These are phyloP conservation scores for Myriangium duriaei DNA, from an alignment of 2,329 filamentous ascomycete species.

Conservation along the genomic window DNA sequence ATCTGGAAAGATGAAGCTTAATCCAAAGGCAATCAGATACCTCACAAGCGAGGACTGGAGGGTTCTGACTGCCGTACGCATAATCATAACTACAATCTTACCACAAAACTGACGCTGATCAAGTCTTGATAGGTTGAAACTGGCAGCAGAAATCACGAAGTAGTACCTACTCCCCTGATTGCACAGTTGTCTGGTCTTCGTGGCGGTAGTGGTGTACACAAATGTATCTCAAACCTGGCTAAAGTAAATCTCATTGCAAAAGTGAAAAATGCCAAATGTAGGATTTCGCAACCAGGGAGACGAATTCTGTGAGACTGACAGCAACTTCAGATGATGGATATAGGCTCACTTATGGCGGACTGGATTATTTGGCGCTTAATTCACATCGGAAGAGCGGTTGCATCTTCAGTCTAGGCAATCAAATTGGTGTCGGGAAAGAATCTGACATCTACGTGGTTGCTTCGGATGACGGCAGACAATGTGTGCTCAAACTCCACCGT, in stretches of 20 bases:
- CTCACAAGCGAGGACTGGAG: conserved; percentile 88
- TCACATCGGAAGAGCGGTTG: conserved; percentile 67
- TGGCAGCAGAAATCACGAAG: conserved; percentile 91
- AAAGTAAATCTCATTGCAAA: conserved; percentile 85
- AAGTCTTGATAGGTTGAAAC: conserved; percentile 59
- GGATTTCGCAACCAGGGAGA: conserved; percentile 8
- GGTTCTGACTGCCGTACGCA: conserved; percentile 74
- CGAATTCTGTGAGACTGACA: conserved; percentile 1
- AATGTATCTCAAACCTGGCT: conserved; percentile 76
- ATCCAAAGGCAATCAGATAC: conserved; percentile 87
- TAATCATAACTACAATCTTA: conserved; percentile 6
- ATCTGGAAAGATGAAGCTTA: conserved; percentile 63
- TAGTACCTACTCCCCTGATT: conserved; percentile 85
- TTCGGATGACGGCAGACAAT: conserved; percentile 60
- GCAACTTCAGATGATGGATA: conserved; percentile 65
- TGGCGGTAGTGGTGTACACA: conserved; percentile 63
- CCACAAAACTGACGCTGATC: conserved; percentile 9
- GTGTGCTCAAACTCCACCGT: conserved; percentile 89
- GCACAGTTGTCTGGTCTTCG: conserved; percentile 70
- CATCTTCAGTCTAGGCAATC: conserved; percentile 85
- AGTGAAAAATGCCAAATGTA: conserved; percentile 83
- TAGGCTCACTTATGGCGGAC: conserved; percentile 85
- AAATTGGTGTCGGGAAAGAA: conserved; percentile 94
- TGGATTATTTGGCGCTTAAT: conserved; percentile 95
- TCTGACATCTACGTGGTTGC: conserved; percentile 94